These are phyloP conservation scores for Sambucus nigra DNA, from an alignment of 129 eudicot species.

Conservation along the genomic window DNA sequence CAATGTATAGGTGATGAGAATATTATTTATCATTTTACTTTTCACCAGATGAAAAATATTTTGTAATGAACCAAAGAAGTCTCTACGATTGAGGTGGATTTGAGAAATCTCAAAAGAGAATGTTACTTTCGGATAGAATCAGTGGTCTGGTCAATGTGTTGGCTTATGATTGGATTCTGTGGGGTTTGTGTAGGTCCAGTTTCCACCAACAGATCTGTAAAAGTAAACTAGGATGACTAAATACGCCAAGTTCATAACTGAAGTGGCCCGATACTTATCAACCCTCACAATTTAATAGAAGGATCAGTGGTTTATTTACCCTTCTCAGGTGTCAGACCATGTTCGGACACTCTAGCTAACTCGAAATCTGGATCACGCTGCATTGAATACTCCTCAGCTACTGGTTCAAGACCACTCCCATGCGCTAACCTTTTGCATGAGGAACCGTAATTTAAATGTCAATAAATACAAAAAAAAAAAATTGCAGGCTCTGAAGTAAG, in stretches of 20 bases:
- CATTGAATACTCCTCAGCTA: slow-evolving; percentile 58
- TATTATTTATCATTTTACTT: too few relatives aligned
- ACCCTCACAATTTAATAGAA: neutral
- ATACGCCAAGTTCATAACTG: neutral
- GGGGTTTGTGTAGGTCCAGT: slow-evolving; percentile 86
- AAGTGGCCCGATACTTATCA: neutral
- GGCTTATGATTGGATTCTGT: slow-evolving; percentile 28
- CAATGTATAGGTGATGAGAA: too few relatives aligned
- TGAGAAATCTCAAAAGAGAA: neutral
- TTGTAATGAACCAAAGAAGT: too few relatives aligned
- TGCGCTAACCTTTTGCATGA: slow-evolving; percentile 46
- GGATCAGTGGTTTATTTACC: slow-evolving; percentile 18
- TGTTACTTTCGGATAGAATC: slow-evolving; percentile 47
- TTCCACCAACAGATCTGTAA: slow-evolving; percentile 57
- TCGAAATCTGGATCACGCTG: slow-evolving; percentile 43
- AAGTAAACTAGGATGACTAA: slow-evolving; percentile 4
- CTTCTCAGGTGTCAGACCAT: slow-evolving; percentile 34
- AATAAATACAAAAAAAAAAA: too few relatives aligned
- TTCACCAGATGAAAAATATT: too few relatives aligned
- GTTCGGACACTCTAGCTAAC: slow-evolving; percentile 37
- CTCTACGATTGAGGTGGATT: neutral
- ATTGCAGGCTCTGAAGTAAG: neutral
- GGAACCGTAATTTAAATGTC: too few relatives aligned
- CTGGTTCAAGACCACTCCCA: slow-evolving; percentile 60
- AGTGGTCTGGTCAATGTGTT: slow-evolving; percentile 51